Conservation (phyloP, 2,329 filamentous ascomycete genomes). For the Pseudohalonectria lignicola region DNA sequence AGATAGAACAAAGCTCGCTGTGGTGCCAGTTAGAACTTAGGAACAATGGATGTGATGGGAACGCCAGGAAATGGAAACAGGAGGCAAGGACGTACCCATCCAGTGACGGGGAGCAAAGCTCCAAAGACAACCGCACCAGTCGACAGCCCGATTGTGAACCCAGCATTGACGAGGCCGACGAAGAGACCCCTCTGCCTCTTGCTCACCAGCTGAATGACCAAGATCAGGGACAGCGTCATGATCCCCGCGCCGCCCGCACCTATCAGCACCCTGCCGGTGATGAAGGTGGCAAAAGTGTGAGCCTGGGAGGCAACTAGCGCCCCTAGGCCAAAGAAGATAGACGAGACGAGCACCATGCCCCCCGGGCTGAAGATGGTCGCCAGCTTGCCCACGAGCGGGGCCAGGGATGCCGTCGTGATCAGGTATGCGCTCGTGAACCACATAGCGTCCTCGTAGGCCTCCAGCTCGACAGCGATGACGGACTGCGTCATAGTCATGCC, state of each 20-base stretch:
- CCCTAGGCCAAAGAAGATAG: slow-evolving; percentile 47
- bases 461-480: slow-evolving; percentile 61
- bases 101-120: slow-evolving; percentile 29
- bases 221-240: slow-evolving; percentile 62
- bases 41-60: neutral
- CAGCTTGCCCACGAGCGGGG: slow-evolving; percentile 61
- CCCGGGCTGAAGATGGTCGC: slow-evolving; percentile 64
- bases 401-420: slow-evolving; percentile 46
- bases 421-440: slow-evolving; percentile 79
- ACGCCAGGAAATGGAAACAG: neutral
- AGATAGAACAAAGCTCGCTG: slow-evolving; percentile 63
- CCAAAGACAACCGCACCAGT: slow-evolving; percentile 19
- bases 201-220: slow-evolving; percentile 63
- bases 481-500: slow-evolving; percentile 75
- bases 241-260: slow-evolving; percentile 63
- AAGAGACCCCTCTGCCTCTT: slow-evolving; percentile 59
- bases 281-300: slow-evolving; percentile 46
- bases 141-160: slow-evolving; percentile 20
- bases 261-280: slow-evolving; percentile 56
- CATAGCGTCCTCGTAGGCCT: slow-evolving; percentile 60
- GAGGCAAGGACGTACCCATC: slow-evolving; percentile 49
- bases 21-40: neutral
- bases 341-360: slow-evolving; percentile 50
- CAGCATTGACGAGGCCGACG: slow-evolving; percentile 64
- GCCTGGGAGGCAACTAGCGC: slow-evolving; percentile 54